A percentile compares a stretch with the other conserved stretches of the same genome.
These are phyloP conservation scores for Lichtheimia hyalospora DNA, from an alignment of 371 early-diverging fungal species.

Conservation along the genomic window DNA sequence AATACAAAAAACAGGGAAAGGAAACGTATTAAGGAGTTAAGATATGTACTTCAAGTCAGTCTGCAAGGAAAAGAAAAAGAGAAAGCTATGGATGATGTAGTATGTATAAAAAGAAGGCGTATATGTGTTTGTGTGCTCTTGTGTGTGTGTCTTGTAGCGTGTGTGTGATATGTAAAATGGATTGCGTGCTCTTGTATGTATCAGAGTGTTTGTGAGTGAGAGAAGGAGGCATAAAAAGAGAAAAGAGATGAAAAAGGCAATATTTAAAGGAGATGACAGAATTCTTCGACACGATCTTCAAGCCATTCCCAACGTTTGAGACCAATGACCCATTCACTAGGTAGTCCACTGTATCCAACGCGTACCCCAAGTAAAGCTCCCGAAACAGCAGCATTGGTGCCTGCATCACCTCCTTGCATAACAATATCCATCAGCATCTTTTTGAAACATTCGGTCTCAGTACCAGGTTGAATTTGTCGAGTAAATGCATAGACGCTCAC, in stretches of 20 bases:
- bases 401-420: slow-evolving; percentile 68
- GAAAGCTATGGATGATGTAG: not conserved
- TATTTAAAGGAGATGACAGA: slow-evolving; percentile 36
- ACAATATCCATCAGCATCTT: slow-evolving; percentile 53
- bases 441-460: slow-evolving; percentile 48
- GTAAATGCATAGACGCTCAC: slow-evolving; percentile 55
- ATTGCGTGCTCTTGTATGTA: not conserved
- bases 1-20: not conserved
- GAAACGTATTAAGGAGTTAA: slow-evolving; percentile 2
- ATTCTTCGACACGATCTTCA: slow-evolving; percentile 45
- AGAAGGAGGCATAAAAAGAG: slow-evolving; percentile 3
- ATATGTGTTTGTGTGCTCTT: not conserved
- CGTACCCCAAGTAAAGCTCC: slow-evolving; percentile 67
- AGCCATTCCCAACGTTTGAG: slow-evolving; percentile 57
- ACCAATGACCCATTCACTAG: slow-evolving; percentile 57
- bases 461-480: slow-evolving; percentile 30
- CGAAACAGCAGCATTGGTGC: slow-evolving; percentile 64
- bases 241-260: slow-evolving; percentile 2
- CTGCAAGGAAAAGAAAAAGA: not conserved
- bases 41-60: slow-evolving; percentile 7
- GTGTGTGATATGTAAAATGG: no score
- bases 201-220: slow-evolving; percentile 6
- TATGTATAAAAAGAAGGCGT: not conserved
- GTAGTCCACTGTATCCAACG: slow-evolving; percentile 51
- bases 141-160: no score